Conservation (phyloP, 495 filamentous ascomycete species). For the Penicillium herquei region DNA sequence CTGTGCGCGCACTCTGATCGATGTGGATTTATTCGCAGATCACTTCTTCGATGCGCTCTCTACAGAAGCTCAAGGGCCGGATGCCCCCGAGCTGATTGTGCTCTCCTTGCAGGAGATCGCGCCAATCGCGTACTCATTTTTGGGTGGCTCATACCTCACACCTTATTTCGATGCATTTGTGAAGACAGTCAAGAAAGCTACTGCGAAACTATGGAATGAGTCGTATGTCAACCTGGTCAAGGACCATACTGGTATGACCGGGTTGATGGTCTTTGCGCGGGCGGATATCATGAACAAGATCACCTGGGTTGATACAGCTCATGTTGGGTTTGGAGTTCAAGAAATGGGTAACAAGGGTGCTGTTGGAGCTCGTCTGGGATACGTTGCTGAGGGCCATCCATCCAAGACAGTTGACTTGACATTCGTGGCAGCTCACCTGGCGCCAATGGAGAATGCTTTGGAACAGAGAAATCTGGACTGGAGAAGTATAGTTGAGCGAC, state of each 20-base stretch:
- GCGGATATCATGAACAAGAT: slow-evolving; percentile 56
- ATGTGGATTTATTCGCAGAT: slow-evolving; percentile 61
- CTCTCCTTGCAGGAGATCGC: slow-evolving; percentile 88
- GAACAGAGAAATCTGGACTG: slow-evolving; percentile 79
- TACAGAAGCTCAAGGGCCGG: slow-evolving; percentile 28
- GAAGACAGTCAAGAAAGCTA: slow-evolving; percentile 67
- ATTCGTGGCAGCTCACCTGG: slow-evolving; percentile 85
- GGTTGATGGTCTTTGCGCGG: slow-evolving; percentile 73
- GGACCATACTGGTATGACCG: slow-evolving; percentile 84
- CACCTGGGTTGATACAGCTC: slow-evolving; percentile 62
- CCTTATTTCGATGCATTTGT: slow-evolving; percentile 71
- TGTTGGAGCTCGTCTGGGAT: slow-evolving; percentile 71
- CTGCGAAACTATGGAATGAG: slow-evolving; percentile 36
- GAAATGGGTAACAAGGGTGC: slow-evolving; percentile 96
- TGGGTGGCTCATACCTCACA: slow-evolving; percentile 76
- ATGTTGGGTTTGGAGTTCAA: slow-evolving; percentile 75
- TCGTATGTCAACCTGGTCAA: slow-evolving; percentile 53
- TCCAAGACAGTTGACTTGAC: slow-evolving; percentile 62
- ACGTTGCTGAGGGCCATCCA: slow-evolving; percentile 29
- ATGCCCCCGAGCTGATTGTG: slow-evolving; percentile 66
- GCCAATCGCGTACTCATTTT: slow-evolving; percentile 77
- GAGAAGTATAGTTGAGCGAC: slow-evolving; percentile 71
- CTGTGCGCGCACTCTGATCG: slow-evolving; percentile 68
- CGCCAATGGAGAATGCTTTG: slow-evolving; percentile 74
- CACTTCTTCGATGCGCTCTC: slow-evolving; percentile 70